Conservation (phyloP, 495 filamentous ascomycete genomes). For the Aspergillus sclerotioniger region DNA sequence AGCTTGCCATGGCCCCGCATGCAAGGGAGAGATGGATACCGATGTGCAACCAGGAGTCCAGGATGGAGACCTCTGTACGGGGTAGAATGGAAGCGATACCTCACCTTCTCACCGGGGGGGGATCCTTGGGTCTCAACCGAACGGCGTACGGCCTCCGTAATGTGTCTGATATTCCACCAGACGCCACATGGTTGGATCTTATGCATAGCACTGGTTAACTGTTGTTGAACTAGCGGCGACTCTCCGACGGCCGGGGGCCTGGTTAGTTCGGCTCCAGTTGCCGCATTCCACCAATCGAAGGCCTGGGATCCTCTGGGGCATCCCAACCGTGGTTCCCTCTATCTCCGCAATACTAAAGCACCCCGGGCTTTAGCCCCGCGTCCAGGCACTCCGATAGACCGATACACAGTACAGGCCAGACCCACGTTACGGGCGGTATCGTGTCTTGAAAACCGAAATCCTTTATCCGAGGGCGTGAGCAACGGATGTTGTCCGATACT, state of each 20-base stretch:
- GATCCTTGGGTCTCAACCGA: neutral
- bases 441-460: neutral
- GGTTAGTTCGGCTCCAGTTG: neutral
- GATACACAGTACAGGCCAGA: no score
- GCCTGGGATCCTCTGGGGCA: neutral
- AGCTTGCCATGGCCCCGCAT: neutral
- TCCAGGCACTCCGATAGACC: neutral
- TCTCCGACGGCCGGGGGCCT: neutral
- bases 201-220: neutral
- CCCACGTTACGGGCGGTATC: neutral
- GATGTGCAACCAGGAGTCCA: neutral
- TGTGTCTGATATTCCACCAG: neutral
- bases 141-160: neutral
- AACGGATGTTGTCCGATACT: neutral
- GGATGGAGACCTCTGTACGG: neutral
- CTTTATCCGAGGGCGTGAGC: neutral
- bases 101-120: neutral
- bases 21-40: neutral
- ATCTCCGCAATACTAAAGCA: conserved; percentile 1
- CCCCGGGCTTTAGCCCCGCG: neutral
- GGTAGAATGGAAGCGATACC: neutral
- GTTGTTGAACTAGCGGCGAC: neutral
- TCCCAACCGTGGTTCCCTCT: neutral
- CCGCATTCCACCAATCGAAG: neutral
- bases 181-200: neutral